Evolutionary conservation across 805 yeast genomes (phyloP), one percentile per base, ranked within the genome.

Genomic region (Sugiyamaella mastotermitis): DNA sequence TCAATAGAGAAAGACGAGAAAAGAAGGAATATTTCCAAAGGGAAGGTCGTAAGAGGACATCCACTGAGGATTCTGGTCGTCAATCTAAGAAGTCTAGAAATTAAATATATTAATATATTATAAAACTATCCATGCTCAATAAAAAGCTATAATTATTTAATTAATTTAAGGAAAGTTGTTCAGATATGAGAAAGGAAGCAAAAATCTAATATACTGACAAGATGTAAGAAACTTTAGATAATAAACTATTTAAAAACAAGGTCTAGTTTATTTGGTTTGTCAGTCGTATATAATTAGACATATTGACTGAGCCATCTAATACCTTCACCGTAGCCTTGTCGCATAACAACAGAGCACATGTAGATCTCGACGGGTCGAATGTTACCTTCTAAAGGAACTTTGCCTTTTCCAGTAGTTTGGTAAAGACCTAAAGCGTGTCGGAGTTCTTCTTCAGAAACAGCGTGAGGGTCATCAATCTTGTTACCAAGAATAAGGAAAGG

Each of bases 241-340:
- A n/a, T n/a, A n/a, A n/a, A n/a, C n/a, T n/a, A n/a, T n/a, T n/a
- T n/a, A n/a, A n/a, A n/a, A n/a, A n/a, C n/a, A n/a, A n/a, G n/a
- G n/a, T n/a, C n/a, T n/a, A n/a, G n/a, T n/a, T n/a, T n/a, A n/a
- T n/a, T n/a, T n/a, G n/a, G n/a, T n/a, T n/a, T n/a, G n/a, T n/a
- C n/a, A n/a, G n/a, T n/a, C n/a, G n/a, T n/a, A n/a, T n/a, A n/a
- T n/a, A n/a, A n/a, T 59, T 74, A 90, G 55, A 90, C 90, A 66
- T 83, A 90, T 69, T 92, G 95, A 46, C 96, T 86, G 58, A 92
- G 77, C 97, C 97, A 92, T 74, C 86, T 83, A 76, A 92, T 87
- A 47, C 95, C 98, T 55, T 92, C 97, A 45, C 95, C 94, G 65
- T 92, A 92, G 55, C 98, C 99, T 65, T 85, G 88, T 75, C 97